A percentile compares a stretch with the other conserved stretches of the same genome.
These are phyloP conservation scores for Calocybe gambosa DNA, from an alignment of 1,284 basidiomycete genomes.

Conservation along the genomic window DNA sequence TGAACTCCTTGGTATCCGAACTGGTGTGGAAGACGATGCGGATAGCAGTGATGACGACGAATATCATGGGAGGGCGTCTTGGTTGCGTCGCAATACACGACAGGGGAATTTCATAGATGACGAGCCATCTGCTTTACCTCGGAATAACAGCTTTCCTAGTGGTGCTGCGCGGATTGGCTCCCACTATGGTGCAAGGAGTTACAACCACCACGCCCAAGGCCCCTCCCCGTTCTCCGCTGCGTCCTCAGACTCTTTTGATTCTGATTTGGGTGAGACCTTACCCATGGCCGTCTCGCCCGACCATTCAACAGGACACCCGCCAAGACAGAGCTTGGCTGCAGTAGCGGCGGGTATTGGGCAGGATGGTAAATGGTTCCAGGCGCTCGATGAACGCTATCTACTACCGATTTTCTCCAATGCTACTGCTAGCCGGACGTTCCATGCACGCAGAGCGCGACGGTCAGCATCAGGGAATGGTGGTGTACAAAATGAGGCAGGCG, in stretches of 20 bases:
- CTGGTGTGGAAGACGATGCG: conserved; percentile 91
- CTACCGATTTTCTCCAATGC: conserved; percentile 94
- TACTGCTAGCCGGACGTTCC: conserved; percentile 83
- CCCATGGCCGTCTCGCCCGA: conserved; percentile 56
- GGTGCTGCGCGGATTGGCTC: conserved; percentile 40
- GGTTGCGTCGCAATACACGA: conserved; percentile 11
- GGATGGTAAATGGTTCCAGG: conserved; percentile 92
- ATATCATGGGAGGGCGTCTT: conserved; percentile 8
- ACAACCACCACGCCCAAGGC: conserved; percentile 51
- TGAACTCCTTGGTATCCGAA: conserved; percentile 93
- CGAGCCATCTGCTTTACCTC: conserved; percentile 32
- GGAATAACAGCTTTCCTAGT: conserved; percentile 22
- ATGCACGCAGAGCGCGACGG: conserved; percentile 67
- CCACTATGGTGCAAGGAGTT: conserved; percentile 44
- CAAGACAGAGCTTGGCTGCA: conserved; percentile 15
- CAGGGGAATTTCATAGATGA: conserved; percentile 39
- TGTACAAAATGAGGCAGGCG: conserved; percentile 14
- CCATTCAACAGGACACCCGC: conserved; percentile 15
- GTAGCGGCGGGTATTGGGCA: conserved; percentile 30
- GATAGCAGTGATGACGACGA: conserved; percentile 72
- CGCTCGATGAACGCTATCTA: conserved; percentile 91
- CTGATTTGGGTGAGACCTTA: conserved; percentile 70
- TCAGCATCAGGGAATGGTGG: conserved; percentile 25
- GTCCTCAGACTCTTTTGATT: conserved; percentile 70
- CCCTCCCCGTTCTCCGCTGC: conserved; percentile 36